Base-by-base conservation (phyloP, 306 rosid genomes). In the Cicer bijugum region DNA sequence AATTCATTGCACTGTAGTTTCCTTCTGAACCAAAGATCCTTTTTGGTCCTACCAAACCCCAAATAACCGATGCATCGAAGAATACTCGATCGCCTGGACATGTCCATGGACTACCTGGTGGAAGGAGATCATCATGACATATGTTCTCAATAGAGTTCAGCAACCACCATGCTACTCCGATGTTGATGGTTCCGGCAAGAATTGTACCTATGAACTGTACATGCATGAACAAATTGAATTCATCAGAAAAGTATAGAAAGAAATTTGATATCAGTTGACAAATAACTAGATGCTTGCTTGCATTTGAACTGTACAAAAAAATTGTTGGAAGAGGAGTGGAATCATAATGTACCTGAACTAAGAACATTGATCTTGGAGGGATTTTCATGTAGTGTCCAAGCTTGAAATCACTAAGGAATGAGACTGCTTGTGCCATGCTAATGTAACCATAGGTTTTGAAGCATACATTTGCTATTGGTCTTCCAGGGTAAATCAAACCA, bases 381-480 rank as follows among this genome's bases (percentile, higher is more conserved):
- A 91, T 91, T 89, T 91, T 91, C 96, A 88, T 86, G 85, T 91
- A 91, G 76, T 91, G 97, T 7, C 97, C 97, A 9, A 91, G 91
- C 87, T 91, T 89, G 84, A 91, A 91, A 82, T 91, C 97, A 64
- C 74, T 77, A 8, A 91, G 97, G 71, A 91, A 91, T 78, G 97
- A 89, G 52, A 91, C 93, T 40, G 97, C 97, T 43, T 91, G 96
- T 12, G 90, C 75, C 89, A 85, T 89, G 81, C 96, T 91, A 33
- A 91, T 88, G 71, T 82, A 85, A 40, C 96, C 97, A 61, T 86
- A 91, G 39, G 93, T 88, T 84, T 91, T 91, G 90, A 91, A 91
- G 86, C 97, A 89, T 44, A 91, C 96, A 63, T 91, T 91, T 39
- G 97, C 97, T 72, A 91, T 89, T 72, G 96, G 97, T 67, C 88